These are phyloP conservation scores for Macrolepiota albuminosa DNA, from an alignment of 768 basidiomycete species.

Conservation along the genomic window DNA sequence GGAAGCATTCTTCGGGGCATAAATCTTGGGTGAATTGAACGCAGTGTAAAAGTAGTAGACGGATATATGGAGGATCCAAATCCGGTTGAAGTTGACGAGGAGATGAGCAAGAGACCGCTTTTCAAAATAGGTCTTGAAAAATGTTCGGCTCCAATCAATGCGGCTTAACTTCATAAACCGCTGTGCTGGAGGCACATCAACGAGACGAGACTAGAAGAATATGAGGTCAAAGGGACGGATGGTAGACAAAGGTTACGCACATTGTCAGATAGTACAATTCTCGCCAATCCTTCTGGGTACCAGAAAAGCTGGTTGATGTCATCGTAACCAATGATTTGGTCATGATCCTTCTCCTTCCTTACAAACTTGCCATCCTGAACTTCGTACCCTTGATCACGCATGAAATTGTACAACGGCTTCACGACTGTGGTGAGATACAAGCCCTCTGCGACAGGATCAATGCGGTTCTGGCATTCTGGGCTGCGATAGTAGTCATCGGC, in stretches of 20 bases:
- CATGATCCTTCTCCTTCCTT: conserved; percentile 89
- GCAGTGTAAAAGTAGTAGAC: conserved; percentile 97
- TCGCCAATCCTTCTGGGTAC: conserved; percentile 97
- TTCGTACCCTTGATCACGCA: conserved; percentile 97
- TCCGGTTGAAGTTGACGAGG: conserved; percentile 97
- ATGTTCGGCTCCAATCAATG: conserved; percentile 91
- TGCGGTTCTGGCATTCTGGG: conserved; percentile 91
- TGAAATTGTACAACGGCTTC: conserved; percentile 93
- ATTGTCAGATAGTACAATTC: conserved; percentile 85
- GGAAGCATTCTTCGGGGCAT: conserved; percentile 63
- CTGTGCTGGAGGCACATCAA: conserved; percentile 88
- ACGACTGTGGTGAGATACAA: conserved; percentile 88
- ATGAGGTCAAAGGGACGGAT: conserved; percentile 1
- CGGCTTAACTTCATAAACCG: conserved; percentile 90
- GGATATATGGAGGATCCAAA: conserved; percentile 95
- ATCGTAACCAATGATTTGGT: conserved; percentile 97
- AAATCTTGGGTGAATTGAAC: conserved; percentile 93
- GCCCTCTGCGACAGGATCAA: conserved; percentile 93
- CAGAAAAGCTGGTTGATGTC: conserved; percentile 99
- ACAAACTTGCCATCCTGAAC: conserved; percentile 94
- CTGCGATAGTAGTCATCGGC: conserved; percentile 99
- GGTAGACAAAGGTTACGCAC: conserved; percentile 37
- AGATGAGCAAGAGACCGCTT: conserved; percentile 91
- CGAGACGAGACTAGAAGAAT: conserved; percentile 68
- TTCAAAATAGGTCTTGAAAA: conserved; percentile 99